phyloP scores from a whole-genome alignment of 345 rosid genomes.

The Lepidium sativum region DNA sequence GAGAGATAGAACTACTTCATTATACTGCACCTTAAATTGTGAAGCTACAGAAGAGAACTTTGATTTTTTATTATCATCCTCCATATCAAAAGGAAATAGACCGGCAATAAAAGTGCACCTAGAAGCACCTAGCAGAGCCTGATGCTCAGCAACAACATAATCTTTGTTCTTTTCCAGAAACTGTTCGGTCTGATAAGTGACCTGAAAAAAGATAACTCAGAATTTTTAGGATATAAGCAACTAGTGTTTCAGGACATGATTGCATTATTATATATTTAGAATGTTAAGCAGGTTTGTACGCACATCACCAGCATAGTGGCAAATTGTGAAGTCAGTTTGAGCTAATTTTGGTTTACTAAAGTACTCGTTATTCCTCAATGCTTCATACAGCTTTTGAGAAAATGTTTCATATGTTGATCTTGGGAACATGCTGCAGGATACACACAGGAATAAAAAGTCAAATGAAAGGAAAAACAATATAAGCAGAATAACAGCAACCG shows the following conservation, averaged over 20 bases:
- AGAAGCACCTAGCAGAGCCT: constrained; percentile 77
- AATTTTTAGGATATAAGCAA: neutral
- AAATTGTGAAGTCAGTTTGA: constrained; percentile 85
- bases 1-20: neutral
- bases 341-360: constrained; percentile 91
- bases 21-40: constrained; percentile 69
- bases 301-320: constrained; percentile 98
- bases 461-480: too few species aligned
- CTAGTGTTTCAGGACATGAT: neutral
- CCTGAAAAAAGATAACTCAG: constrained; percentile 42
- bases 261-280: neutral
- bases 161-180: constrained; percentile 97
- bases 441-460: constrained; percentile 8
- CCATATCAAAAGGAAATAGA: constrained; percentile 59
- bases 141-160: constrained; percentile 94
- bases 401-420: constrained; percentile 97
- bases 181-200: constrained; percentile 87
- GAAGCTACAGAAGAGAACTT: constrained; percentile 95
- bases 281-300: constrained; percentile 26
- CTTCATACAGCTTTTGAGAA: constrained; percentile 91
- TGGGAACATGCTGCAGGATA: constrained; percentile 78
- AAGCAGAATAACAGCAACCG: constrained; percentile 1
- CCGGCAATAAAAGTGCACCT: constrained; percentile 66
- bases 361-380: constrained; percentile 63
- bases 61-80: constrained; percentile 70